Conservation (phyloP, 345 rosid genomes). For the Capsella bursapastoris region DNA sequence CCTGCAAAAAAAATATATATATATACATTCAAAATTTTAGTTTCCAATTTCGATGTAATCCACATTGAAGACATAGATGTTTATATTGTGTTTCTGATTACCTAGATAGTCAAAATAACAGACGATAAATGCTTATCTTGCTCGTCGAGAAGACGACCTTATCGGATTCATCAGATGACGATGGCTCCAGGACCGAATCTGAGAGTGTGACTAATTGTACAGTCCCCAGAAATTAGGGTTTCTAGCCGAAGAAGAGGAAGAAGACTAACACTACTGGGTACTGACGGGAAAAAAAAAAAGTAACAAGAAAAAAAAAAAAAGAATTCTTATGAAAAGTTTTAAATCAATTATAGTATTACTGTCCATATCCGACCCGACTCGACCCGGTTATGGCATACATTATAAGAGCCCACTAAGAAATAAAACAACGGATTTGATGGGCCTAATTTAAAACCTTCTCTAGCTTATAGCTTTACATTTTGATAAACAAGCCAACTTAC, state of each 20-base stretch:
- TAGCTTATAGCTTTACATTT: too few relatives aligned
- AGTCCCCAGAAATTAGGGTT: conserved; percentile 34
- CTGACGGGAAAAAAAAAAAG: not conserved
- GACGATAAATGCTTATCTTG: conserved; percentile 15
- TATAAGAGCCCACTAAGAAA: conserved; percentile 8
- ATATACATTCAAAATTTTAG: not conserved
- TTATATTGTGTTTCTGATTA: not conserved
- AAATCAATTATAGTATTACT: not conserved
- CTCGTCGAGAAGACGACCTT: conserved; percentile 17
- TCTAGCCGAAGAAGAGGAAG: conserved; percentile 20
- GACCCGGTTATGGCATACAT: not conserved
- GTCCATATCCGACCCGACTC: not conserved
- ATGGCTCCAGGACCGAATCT: conserved; percentile 18
- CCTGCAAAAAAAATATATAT: conserved; percentile 11
- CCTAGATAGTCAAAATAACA: conserved; percentile 19
- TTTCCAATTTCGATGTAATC: conserved; percentile 3
- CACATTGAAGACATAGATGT: not conserved
- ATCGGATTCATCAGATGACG: conserved; percentile 25
- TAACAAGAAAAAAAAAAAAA: not conserved
- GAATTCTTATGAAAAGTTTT: not conserved
- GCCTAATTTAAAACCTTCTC: not conserved
- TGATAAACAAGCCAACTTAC: not conserved
- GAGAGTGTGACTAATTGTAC: conserved; percentile 20
- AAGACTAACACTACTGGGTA: not conserved
- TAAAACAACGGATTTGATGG: not conserved